A percentile compares a stretch with the other conserved stretches of the same genome.
Conservation (phyloP, 164 flowering plant genomes). For the Euptelea pleiosperma region DNA sequence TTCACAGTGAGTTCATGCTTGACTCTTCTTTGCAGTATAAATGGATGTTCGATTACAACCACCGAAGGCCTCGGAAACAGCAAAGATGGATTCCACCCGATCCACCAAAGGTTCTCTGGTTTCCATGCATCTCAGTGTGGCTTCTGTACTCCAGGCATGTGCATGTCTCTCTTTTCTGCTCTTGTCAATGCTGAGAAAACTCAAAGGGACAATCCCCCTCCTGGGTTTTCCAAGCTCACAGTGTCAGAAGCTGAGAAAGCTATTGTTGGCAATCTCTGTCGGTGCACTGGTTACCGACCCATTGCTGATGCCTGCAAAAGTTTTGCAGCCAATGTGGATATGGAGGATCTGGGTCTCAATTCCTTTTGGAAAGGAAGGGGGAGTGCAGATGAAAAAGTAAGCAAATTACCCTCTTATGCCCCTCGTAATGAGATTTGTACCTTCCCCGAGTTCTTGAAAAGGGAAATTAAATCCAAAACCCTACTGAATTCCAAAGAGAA, state of each 20-base stretch:
- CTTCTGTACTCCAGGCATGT: slow-evolving; percentile 96
- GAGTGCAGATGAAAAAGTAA: slow-evolving; percentile 23
- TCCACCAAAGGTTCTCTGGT: slow-evolving; percentile 77
- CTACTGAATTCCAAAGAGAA: slow-evolving; percentile 25
- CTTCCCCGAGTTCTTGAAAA: slow-evolving; percentile 64
- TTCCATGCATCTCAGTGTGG: slow-evolving; percentile 98
- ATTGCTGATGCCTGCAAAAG: slow-evolving; percentile 92
- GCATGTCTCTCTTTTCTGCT: slow-evolving; percentile 75
- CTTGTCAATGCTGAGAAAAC: slow-evolving; percentile 70
- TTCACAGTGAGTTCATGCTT: slow-evolving; percentile 76
- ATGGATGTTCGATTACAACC: slow-evolving; percentile 82
- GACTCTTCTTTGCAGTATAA: slow-evolving; percentile 74
- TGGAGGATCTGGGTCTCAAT: slow-evolving; percentile 89
- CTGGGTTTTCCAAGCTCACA: slow-evolving; percentile 83
- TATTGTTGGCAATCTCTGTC: slow-evolving; percentile 79
- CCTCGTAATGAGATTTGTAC: slow-evolving; percentile 24
- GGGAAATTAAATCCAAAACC: slow-evolving; percentile 30
- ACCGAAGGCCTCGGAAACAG: slow-evolving; percentile 83
- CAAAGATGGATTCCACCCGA: slow-evolving; percentile 77
- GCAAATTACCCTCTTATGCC: slow-evolving; percentile 42
- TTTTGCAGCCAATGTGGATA: slow-evolving; percentile 79
- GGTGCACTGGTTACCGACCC: slow-evolving; percentile 95
- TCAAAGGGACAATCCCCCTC: slow-evolving; percentile 37
- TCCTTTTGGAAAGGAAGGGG: slow-evolving; percentile 64
- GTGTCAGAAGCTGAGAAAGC: slow-evolving; percentile 72